These are phyloP conservation scores for Chenopodium berlandieri DNA, from an alignment of 148 eudicot genomes.

Conservation along the genomic window DNA sequence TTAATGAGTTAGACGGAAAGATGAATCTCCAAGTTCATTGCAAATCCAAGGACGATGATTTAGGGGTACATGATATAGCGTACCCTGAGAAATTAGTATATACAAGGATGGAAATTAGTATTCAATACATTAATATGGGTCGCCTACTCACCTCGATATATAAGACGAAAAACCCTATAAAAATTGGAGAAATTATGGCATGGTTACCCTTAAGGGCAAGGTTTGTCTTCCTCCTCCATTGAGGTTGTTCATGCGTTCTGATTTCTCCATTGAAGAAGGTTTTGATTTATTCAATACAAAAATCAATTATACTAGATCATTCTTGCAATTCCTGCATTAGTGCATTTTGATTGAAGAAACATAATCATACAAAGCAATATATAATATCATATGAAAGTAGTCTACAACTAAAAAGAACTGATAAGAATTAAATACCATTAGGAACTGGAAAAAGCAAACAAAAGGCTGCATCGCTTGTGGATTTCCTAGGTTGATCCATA, in stretches of 20 bases:
- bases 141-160: no score
- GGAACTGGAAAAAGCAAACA: background rate
- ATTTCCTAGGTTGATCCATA: slow-evolving; percentile 49
- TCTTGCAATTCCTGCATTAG: background rate
- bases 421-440: background rate
- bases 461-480: slow-evolving; percentile 25
- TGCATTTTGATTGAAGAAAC: background rate
- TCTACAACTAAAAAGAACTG: slow-evolving; percentile 16
- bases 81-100: background rate
- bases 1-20: background rate
- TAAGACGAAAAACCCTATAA: no score
- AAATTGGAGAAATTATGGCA: no score
- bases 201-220: no score
- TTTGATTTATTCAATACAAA: background rate
- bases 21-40: slow-evolving; percentile 16
- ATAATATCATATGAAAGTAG: slow-evolving; percentile 11
- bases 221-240: no score
- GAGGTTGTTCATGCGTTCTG: no score
- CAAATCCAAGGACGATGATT: slow-evolving; percentile 19
- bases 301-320: background rate
- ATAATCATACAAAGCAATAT: background rate
- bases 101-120: no score
- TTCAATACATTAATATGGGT: no score
- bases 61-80: background rate
- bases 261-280: no score